Evolutionary conservation across 805 yeast genomes (phyloP), one percentile per base, ranked within the genome.

Genomic region (Lipomyces mesembrius): DNA sequence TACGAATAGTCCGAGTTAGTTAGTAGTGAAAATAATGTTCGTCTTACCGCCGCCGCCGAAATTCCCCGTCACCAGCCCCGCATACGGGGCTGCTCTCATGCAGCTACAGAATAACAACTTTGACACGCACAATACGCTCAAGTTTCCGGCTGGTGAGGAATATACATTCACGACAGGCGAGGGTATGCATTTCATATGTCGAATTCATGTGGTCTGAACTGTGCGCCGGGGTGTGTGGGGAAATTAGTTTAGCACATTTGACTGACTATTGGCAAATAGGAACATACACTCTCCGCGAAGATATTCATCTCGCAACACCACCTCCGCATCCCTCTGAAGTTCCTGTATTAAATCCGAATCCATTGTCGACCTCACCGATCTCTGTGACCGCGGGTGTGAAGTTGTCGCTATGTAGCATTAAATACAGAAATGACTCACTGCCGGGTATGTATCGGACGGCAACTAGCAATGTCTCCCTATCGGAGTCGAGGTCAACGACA

Each of bases 281-380:
- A 5, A 63, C 62, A 25, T 72, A 72, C 59, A 62, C 63, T 11
- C 68, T 72, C 3, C 69, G 72, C 29, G 73, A 72, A 27, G 68
- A 65, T 25, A 66, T 72, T 53, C 68, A 59, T 37, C 71, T 80
- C 56, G 80, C 83, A 6, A 72, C 75, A 54, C 82, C 82, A 2
- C 73, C 79, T 27, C 80, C 79, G 7, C 80, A 78, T 59, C 79
- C 80, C 1, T 68, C 77, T 3, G 79, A 80, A 59, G 75, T 76
- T 8, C 77, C 76, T 22, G 74, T 76, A 12, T 62, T 72, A 53
- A 73, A 75, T 6, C 74, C 77, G 60, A 79, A 79, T 65, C 78
- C 81, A 14, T 70, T 80, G 61, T 75, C 78, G 3, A 78, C 80
- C 12, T 74, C 77, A 49, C 72, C 75, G 25, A 71, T 58, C 8